phyloP scores from a whole-genome alignment of 345 rosid genomes.

The Populus ilicifolia region DNA sequence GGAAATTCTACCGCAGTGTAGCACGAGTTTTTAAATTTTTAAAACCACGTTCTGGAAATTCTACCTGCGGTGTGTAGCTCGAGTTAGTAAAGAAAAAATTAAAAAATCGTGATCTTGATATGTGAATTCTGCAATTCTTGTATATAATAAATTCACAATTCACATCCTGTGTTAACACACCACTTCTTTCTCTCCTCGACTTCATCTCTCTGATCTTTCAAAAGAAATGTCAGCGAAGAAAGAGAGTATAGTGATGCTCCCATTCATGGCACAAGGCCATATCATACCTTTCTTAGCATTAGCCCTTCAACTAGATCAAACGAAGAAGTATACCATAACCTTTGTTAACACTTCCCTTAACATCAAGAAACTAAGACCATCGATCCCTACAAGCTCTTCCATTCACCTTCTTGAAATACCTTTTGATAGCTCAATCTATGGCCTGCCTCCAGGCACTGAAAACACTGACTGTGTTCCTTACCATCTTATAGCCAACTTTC shows the following conservation, averaged over 20 bases:
- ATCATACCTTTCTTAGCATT: constrained; percentile 23
- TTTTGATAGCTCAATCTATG: constrained; percentile 54
- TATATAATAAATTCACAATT: background rate
- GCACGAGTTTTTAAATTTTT: too few species aligned
- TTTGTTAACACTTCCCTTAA: constrained; percentile 6
- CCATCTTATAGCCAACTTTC: constrained; percentile 44
- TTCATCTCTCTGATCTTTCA: background rate
- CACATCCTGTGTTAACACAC: background rate
- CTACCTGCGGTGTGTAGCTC: too few species aligned
- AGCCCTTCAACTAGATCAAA: constrained; percentile 11
- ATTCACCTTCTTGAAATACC: constrained; percentile 56
- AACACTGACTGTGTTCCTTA: constrained; percentile 69
- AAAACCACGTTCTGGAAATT: too few species aligned
- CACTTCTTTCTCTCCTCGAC: background rate
- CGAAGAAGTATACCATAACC: background rate
- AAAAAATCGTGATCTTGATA: too few species aligned
- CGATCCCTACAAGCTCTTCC: constrained; percentile 47
- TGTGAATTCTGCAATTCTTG: too few species aligned
- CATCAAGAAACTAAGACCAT: constrained; percentile 10
- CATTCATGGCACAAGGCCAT: constrained; percentile 33
- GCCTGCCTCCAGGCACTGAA: constrained; percentile 64
- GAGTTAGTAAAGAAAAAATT: too few species aligned
- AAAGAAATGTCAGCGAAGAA: constrained; percentile 3
- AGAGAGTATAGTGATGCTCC: constrained; percentile 16
- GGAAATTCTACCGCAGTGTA: too few species aligned